A percentile compares a stretch with the other conserved stretches of the same genome.
Evolutionary conservation across 1,284 basidiomycete genomes (phyloP).

Genomic region (Bjerkandera adusta): DNA sequence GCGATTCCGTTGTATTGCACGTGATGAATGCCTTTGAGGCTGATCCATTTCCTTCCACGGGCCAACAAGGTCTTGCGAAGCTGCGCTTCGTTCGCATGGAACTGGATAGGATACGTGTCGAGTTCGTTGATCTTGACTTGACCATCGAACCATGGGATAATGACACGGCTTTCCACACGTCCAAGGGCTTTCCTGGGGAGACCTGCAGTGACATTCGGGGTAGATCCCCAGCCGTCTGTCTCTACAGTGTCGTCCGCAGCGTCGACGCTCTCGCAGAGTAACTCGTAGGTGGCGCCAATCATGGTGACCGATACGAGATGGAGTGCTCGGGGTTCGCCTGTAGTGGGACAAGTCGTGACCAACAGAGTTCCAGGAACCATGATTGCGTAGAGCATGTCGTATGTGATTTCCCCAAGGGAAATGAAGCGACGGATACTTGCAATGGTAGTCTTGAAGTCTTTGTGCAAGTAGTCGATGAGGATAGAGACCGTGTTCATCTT

Average conservation of each 20-base stretch:
- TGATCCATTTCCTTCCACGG: constrained; percentile 54
- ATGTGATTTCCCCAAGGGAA: constrained; percentile 53
- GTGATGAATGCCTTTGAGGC: constrained; percentile 50
- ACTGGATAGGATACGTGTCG: constrained; percentile 49
- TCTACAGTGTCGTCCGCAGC: constrained; percentile 33
- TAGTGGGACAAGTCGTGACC: constrained; percentile 46
- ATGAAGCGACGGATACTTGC: constrained; percentile 44
- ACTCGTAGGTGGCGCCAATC: constrained; percentile 33
- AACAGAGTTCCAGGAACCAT: constrained; percentile 48
- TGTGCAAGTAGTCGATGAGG: constrained; percentile 44
- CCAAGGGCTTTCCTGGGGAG: constrained; percentile 28
- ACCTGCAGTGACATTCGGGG: constrained; percentile 13
- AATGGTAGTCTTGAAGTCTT: constrained; percentile 47
- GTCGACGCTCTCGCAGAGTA: constrained; percentile 47
- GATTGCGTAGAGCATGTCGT: constrained; percentile 50
- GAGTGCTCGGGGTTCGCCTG: constrained; percentile 47
- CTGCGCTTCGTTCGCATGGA: constrained; percentile 38
- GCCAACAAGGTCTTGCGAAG: constrained; percentile 36
- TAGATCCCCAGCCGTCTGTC: constrained; percentile 2
- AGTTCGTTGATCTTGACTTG: constrained; percentile 46
- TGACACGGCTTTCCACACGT: constrained; percentile 37
- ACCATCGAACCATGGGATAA: constrained; percentile 42
- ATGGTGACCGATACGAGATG: constrained; percentile 36
- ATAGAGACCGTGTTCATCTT: constrained; percentile 40
- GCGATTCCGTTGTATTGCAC: constrained; percentile 52